Conservation (phyloP, 371 early-diverging fungal species). For the Massospora cicadina region DNA sequence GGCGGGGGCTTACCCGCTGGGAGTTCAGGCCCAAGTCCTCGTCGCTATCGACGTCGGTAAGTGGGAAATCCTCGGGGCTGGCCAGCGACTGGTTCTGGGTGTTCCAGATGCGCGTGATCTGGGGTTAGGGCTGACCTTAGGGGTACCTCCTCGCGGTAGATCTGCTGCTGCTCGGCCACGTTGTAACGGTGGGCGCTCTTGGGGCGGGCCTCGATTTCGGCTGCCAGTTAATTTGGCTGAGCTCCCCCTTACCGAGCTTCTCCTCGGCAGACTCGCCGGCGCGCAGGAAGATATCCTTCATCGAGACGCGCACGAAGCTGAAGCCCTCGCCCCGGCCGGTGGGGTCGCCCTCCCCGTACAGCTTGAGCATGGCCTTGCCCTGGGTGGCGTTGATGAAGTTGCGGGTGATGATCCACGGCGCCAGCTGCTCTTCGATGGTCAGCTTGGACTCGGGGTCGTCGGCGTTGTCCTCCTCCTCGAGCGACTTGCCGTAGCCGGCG, state of each 20-base stretch:
- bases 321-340: constrained; percentile 97
- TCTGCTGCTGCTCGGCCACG: constrained; percentile 88
- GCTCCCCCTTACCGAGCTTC: constrained; percentile 26
- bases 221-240: constrained; percentile 13
- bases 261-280: constrained; percentile 75
- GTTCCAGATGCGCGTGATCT: constrained; percentile 85
- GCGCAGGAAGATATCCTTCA: constrained; percentile 92
- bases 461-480: constrained; percentile 40
- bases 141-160: constrained; percentile 71
- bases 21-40: constrained; percentile 13
- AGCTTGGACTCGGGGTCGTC: constrained; percentile 45
- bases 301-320: constrained; percentile 90
- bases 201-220: constrained; percentile 60
- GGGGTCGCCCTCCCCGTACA: constrained; percentile 92
- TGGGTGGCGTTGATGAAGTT: constrained; percentile 88
- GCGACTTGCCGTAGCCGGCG: constrained; percentile 66
- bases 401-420: constrained; percentile 93
- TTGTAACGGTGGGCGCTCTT: constrained; percentile 81
- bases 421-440: constrained; percentile 82
- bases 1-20: background rate
- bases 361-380: constrained; percentile 84
- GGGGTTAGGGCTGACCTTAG: background rate
- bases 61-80: constrained; percentile 25
- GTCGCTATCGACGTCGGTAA: constrained; percentile 30
- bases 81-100: constrained; percentile 60